Base-by-base conservation (phyloP, 1,284 basidiomycete genomes). In the Cronartium quercuum region DNA sequence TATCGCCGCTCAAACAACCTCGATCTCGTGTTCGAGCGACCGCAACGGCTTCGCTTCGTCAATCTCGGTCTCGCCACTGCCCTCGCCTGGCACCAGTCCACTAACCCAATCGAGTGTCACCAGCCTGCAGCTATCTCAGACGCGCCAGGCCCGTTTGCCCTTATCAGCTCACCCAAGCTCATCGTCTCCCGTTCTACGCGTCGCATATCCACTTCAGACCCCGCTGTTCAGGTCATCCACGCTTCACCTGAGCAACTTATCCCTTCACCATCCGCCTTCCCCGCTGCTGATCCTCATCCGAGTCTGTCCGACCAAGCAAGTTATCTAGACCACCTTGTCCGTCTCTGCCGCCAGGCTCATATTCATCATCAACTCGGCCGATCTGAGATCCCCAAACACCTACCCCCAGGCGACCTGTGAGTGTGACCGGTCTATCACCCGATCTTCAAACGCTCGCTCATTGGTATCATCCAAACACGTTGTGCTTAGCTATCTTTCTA, bases 401-500 rank as follows among this genome's bases (percentile, higher is more conserved):
- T 66, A 42, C 63, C 66, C 6, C 66, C 65, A 61, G 68, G 68
- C 29, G 68, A 69, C 37, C 57, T 69, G 68, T 69, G 24, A 61
- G 51, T 40, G 44, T 13, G n/a, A 10, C 42, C 21, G n/a, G 5
- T 40, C 35, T 2, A 5, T 55, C 6, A 18, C 24, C 15, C 9
- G 42, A 21, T 60, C 5, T 21, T 37, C 34, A 34, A 47, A 67
- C 35, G 2, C 29, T 47, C 7, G 29, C 24, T 40, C n/a, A n/a
- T 21, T 3, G n/a, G n/a, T n/a, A n/a, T n/a, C n/a, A n/a, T 63
- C 18, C 37, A 40, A 34, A 7, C 12, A 9, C 37, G 15, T 42
- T 34, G 35, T 38, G 2, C 4, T 51, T 42, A 66, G 70, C 1
- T 75, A 75, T 57, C 64, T 67, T 12, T 67, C 65, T 9, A 6